phyloP scores from a whole-genome alignment of 1,284 basidiomycete species.

The Irpex sp. region DNA sequence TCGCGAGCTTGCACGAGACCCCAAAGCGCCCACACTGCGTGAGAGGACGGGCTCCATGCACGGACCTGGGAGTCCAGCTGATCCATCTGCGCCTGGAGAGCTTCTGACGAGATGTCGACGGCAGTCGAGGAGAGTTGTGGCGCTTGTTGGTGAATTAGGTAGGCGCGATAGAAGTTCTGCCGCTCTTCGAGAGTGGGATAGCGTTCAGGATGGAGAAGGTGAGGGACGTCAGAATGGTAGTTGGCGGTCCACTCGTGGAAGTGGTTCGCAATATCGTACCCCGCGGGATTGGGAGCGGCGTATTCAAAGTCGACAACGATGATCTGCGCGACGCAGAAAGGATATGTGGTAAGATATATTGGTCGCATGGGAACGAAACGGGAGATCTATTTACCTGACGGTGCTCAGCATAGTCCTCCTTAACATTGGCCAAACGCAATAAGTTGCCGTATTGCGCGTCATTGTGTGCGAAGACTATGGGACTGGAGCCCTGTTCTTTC shows the following conservation, averaged over 20 bases:
- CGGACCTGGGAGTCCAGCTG: conserved; percentile 74
- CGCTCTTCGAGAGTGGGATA: conserved; percentile 79
- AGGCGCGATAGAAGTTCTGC: conserved; percentile 80
- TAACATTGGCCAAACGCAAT: conserved; percentile 58
- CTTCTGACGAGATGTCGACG: conserved; percentile 25
- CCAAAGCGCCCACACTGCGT: conserved; percentile 92
- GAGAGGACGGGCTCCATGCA: conserved; percentile 84
- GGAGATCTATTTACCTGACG: conserved; percentile 47
- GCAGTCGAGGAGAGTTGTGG: conserved; percentile 17
- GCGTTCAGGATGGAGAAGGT: conserved; percentile 60
- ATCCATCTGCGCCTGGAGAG: conserved; percentile 36
- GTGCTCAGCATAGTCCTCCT: conserved; percentile 56
- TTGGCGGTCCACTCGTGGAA: conserved; percentile 95
- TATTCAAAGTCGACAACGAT: conserved; percentile 97
- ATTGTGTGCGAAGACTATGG: conserved; percentile 82
- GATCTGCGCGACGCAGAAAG: conserved; percentile 45
- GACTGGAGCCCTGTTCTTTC: conserved; percentile 48
- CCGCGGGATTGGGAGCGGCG: conserved; percentile 82
- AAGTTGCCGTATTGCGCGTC: conserved; percentile 94
- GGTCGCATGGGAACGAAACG: conserved; percentile 11
- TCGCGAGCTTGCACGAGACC: conserved; percentile 88
- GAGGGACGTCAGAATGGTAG: conserved; percentile 76
- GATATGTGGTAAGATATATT: not conserved
- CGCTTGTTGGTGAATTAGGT: conserved; percentile 52
- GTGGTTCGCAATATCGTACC: conserved; percentile 94